Conservation (phyloP, 805 yeast species). For the Metschnikowia noctiluminum region DNA sequence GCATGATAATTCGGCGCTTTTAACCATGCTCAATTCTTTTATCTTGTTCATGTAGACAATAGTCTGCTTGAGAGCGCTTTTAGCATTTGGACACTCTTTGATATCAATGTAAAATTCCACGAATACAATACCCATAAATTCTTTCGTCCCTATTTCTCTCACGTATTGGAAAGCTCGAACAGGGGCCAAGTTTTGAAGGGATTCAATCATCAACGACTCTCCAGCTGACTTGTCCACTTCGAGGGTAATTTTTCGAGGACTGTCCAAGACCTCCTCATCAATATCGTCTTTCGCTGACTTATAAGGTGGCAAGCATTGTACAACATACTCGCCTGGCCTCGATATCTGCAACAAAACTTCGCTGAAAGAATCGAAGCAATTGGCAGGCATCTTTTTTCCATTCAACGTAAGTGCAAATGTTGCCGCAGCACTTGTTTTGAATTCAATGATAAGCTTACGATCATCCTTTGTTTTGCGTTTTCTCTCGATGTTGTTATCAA, state of each 20-base stretch:
- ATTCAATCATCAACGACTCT: slow-evolving; percentile 42
- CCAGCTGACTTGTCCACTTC: slow-evolving; percentile 44
- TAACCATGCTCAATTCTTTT: slow-evolving; percentile 16
- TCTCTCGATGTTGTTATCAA: slow-evolving; percentile 28
- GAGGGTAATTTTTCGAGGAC: slow-evolving; percentile 45
- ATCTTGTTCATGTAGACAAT: slow-evolving; percentile 12
- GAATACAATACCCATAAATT: slow-evolving; percentile 58
- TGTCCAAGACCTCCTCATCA: slow-evolving; percentile 35
- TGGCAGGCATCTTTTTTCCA: slow-evolving; percentile 28
- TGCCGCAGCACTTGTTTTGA: slow-evolving; percentile 50
- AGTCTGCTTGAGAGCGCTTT: slow-evolving; percentile 15
- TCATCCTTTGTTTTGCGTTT: slow-evolving; percentile 37
- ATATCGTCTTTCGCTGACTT: slow-evolving; percentile 19
- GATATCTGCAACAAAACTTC: slow-evolving; percentile 13
- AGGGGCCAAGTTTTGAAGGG: slow-evolving; percentile 39
- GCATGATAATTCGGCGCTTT: slow-evolving; percentile 33
- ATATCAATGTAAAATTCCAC: slow-evolving; percentile 37
- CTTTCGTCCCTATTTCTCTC: slow-evolving; percentile 45
- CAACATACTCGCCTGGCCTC: slow-evolving; percentile 37
- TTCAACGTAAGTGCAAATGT: slow-evolving; percentile 50
- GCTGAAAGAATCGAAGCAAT: slow-evolving; percentile 16
- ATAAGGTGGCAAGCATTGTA: slow-evolving; percentile 24
- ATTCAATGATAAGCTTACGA: slow-evolving; percentile 45
- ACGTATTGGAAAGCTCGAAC: slow-evolving; percentile 42
- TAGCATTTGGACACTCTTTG: slow-evolving; percentile 11